A percentile compares a stretch with the other conserved stretches of the same genome.
Conservation (phyloP, 768 basidiomycete species). For the Trametes villosa region DNA sequence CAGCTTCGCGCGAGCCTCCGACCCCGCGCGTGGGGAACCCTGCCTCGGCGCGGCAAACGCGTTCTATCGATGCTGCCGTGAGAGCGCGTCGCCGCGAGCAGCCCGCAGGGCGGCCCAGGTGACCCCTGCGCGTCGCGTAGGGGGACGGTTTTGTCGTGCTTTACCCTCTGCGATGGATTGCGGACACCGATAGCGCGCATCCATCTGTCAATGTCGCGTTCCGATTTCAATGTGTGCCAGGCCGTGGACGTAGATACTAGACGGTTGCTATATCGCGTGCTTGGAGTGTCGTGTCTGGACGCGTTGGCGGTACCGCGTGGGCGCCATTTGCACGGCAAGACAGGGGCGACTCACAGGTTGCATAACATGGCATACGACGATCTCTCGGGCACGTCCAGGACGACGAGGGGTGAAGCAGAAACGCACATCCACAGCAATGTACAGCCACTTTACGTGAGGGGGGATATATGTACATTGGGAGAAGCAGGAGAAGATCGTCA, state of each 20-base stretch:
- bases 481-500: constrained; percentile 21
- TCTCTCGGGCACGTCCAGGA: not conserved
- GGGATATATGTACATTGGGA: constrained; percentile 36
- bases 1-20: not conserved
- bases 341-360: not conserved
- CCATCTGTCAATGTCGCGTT: constrained; percentile 5
- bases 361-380: not conserved
- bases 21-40: not conserved
- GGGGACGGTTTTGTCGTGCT: not conserved
- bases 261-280: not conserved
- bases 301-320: not conserved
- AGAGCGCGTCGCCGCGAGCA: not conserved
- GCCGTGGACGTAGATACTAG: too few relatives aligned
- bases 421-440: constrained; percentile 24
- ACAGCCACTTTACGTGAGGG: constrained; percentile 23
- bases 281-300: not conserved
- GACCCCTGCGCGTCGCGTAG: not conserved
- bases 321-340: not conserved
- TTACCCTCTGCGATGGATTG: not conserved
- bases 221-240: too few relatives aligned
- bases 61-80: not conserved
- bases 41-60: not conserved
- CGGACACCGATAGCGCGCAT: not conserved
- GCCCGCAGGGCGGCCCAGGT: not conserved
- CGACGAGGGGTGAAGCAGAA: constrained; percentile 3